Conservation (phyloP, 257 asterid species). For the Rhazya stricta region DNA sequence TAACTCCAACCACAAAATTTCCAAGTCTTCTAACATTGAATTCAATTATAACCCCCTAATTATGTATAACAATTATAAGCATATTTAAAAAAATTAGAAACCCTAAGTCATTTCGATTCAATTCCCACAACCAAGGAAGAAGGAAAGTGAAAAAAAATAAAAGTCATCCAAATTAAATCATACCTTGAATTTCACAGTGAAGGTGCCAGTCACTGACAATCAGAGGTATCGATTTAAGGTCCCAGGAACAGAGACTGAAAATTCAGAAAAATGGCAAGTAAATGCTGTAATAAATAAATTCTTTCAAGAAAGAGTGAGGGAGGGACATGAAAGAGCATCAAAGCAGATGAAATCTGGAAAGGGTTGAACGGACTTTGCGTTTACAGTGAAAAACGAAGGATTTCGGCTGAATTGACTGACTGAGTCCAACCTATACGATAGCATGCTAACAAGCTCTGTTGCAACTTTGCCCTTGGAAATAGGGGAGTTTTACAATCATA, state of each 20-base stretch:
- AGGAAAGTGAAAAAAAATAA: neutral
- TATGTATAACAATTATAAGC: neutral
- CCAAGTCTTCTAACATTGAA: neutral
- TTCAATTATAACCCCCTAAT: neutral
- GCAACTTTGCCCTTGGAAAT: too few species aligned
- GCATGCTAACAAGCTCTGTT: too few species aligned
- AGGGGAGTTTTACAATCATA: too few species aligned
- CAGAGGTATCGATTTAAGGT: neutral
- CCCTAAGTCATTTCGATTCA: neutral
- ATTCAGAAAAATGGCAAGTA: neutral
- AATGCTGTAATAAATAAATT: neutral
- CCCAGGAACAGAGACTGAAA: constrained; percentile 6
- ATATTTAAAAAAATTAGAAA: neutral
- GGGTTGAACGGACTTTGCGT: constrained; percentile 1
- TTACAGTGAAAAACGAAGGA: neutral
- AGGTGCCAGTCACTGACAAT: neutral
- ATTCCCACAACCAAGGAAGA: neutral
- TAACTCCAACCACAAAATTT: neutral
- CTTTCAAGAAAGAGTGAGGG: neutral
- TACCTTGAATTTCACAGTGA: constrained; percentile 11
- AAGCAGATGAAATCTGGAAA: neutral
- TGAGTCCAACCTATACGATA: constrained; percentile 23
- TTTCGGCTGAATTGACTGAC: constrained; percentile 22
- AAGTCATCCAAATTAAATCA: neutral
- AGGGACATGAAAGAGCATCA: neutral